phyloP scores from a whole-genome alignment of 2,329 filamentous ascomycete genomes.

The Phoma sp. region DNA sequence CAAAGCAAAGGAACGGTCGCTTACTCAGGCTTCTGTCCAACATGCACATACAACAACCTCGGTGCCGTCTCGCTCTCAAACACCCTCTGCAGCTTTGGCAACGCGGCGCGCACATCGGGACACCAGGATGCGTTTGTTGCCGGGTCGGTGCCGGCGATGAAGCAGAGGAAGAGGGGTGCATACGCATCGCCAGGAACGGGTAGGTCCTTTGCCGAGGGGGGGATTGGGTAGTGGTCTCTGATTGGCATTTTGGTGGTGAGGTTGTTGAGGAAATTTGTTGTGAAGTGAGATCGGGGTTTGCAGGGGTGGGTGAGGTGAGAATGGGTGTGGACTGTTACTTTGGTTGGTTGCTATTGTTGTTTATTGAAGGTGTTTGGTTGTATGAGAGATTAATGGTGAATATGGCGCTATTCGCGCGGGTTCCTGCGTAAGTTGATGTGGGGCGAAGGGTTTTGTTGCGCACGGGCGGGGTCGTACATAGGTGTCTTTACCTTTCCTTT shows the following conservation, averaged over 20 bases:
- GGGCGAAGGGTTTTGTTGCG: not conserved
- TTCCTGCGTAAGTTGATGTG: not conserved
- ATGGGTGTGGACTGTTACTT: not conserved
- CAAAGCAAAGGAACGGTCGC: not conserved
- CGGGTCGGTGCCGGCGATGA: slow-evolving; percentile 16
- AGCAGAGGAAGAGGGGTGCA: slow-evolving; percentile 13
- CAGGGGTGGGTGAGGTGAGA: not conserved
- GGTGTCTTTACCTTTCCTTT: not conserved
- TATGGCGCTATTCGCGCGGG: not conserved
- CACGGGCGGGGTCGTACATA: not conserved
- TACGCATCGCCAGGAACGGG: not conserved
- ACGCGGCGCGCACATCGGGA: slow-evolving; percentile 20
- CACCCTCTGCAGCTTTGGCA: slow-evolving; percentile 6
- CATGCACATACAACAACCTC: not conserved
- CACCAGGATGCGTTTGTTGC: slow-evolving; percentile 18
- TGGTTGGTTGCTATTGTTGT: not conserved
- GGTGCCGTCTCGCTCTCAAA: not conserved
- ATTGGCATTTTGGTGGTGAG: slow-evolving; percentile 8
- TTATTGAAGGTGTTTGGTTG: too few relatives aligned
- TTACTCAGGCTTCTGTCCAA: not conserved
- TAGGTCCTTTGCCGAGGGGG: slow-evolving; percentile 7
- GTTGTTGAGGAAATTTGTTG: not conserved
- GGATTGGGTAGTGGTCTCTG: slow-evolving; percentile 10
- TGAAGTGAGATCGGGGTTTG: not conserved
- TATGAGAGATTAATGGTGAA: too few relatives aligned